Conservation (phyloP, 352 stramenopile species). For the Lagenidium sp. region DNA sequence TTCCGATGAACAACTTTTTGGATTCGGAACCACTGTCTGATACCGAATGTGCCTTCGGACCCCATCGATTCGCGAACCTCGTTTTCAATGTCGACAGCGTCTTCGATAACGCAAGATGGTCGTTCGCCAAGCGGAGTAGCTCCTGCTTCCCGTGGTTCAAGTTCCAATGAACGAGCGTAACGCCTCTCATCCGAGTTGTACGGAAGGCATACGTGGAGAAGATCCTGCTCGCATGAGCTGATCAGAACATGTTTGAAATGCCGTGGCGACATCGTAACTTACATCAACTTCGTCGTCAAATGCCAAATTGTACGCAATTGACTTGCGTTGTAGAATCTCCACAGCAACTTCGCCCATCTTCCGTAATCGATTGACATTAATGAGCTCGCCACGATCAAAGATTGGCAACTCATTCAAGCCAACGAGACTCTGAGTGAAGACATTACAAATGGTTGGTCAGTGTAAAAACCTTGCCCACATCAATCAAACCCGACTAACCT, state of each 20-base stretch:
- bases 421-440: slow-evolving; percentile 68
- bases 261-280: slow-evolving; percentile 7
- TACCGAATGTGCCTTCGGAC: slow-evolving; percentile 61
- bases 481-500: slow-evolving; percentile 26
- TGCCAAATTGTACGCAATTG: slow-evolving; percentile 48
- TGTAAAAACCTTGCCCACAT: background rate
- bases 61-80: slow-evolving; percentile 76
- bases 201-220: slow-evolving; percentile 60
- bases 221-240: slow-evolving; percentile 13
- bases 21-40: slow-evolving; percentile 78
- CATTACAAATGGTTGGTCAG: too few species aligned
- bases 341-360: slow-evolving; percentile 65
- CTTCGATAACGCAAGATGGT: slow-evolving; percentile 26
- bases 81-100: slow-evolving; percentile 68
- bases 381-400: slow-evolving; percentile 50
- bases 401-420: slow-evolving; percentile 71
- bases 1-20: slow-evolving; percentile 76
- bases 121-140: slow-evolving; percentile 50
- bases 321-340: slow-evolving; percentile 72
- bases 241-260: background rate
- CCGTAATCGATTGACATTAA: slow-evolving; percentile 67
- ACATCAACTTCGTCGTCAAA: slow-evolving; percentile 57
- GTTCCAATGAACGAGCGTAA: slow-evolving; percentile 56
- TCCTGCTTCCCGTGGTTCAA: slow-evolving; percentile 71
- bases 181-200: slow-evolving; percentile 70